A percentile compares a stretch with the other conserved stretches of the same genome.
Conservation (phyloP, 805 yeast species). For the Teunomyces kruisii region DNA sequence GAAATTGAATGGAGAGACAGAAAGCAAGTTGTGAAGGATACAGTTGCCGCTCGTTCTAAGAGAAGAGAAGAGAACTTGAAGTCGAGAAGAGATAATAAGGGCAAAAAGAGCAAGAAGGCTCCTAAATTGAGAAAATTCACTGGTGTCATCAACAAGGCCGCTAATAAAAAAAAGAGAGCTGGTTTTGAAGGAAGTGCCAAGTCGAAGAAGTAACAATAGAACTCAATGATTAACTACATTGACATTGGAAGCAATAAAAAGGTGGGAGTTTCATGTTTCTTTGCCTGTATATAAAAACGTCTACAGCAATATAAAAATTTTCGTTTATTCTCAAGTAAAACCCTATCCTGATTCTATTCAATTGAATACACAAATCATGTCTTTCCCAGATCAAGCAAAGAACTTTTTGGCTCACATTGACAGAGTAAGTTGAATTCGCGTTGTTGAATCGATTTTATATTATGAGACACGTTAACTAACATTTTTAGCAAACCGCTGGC, state of each 20-base stretch:
- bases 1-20: conserved; percentile 93
- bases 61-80: conserved; percentile 91
- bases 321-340: neutral
- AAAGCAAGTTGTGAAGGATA: conserved; percentile 72
- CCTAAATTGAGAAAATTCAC: conserved; percentile 67
- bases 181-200: conserved; percentile 83
- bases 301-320: neutral
- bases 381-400: conserved; percentile 47
- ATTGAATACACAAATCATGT: conserved; percentile 31
- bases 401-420: conserved; percentile 48
- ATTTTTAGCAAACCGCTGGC: conserved; percentile 29
- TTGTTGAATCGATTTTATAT: neutral
- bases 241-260: neutral
- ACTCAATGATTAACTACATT: conserved; percentile 7
- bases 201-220: conserved; percentile 27
- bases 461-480: conserved; percentile 13
- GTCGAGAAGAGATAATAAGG: conserved; percentile 82
- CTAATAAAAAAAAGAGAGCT: conserved; percentile 57
- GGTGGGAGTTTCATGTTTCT: neutral
- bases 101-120: conserved; percentile 73
- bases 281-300: neutral
- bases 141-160: conserved; percentile 50
- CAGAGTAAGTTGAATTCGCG: conserved; percentile 33
- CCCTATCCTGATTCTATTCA: neutral
- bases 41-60: conserved; percentile 71